phyloP scores from a whole-genome alignment of 345 rosid species.

The Moringa oleifera region DNA sequence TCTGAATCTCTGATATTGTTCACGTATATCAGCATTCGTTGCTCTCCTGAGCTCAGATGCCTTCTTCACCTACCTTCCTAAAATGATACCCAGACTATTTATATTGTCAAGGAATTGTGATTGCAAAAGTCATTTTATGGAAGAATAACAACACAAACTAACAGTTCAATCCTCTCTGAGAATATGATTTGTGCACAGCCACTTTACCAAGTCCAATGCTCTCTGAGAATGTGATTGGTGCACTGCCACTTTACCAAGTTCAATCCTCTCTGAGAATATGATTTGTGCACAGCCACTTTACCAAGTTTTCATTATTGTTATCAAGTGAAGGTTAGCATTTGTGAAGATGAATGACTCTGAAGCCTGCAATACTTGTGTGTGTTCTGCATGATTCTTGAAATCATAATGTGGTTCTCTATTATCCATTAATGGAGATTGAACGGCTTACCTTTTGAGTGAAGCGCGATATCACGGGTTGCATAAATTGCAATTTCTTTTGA shows the following conservation, averaged over 20 bases:
- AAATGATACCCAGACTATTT: too few species aligned
- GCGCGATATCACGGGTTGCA: not conserved
- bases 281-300: not conserved
- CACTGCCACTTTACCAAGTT: too few species aligned
- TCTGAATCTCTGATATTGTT: not conserved
- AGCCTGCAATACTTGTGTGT: not conserved
- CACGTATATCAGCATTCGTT: not conserved
- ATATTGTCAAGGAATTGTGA: not conserved
- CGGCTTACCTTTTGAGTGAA: not conserved
- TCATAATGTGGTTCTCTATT: too few species aligned
- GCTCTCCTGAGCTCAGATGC: not conserved
- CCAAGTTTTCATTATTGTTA: not conserved
- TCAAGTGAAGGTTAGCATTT: not conserved
- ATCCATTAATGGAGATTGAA: too few species aligned
- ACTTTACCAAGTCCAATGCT: too few species aligned
- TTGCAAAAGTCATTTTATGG: not conserved
- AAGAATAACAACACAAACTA: not conserved
- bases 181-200: not conserved
- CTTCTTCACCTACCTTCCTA: too few species aligned
- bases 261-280: not conserved
- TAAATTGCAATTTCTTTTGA: conserved; percentile 1
- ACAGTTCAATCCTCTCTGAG: not conserved
- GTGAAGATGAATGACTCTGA: not conserved
- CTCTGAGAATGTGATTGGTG: too few species aligned
- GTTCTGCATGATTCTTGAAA: too few species aligned